Evolutionary conservation across 2,329 filamentous ascomycete species (phyloP).

Genomic region (Claviceps capensis): DNA sequence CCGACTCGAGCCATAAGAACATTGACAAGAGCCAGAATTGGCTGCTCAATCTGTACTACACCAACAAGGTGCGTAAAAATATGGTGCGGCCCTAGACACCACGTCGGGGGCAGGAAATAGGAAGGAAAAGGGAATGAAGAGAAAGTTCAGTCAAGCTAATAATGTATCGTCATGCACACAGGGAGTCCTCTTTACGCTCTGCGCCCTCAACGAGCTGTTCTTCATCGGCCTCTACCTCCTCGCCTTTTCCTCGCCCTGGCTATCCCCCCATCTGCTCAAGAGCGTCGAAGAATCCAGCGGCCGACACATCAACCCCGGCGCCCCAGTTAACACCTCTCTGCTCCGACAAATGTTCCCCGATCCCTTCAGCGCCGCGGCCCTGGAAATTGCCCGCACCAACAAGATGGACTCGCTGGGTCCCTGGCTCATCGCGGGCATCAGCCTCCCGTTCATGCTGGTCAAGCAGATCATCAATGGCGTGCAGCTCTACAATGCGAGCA

Average conservation of each 20-base stretch:
- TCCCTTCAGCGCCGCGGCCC: slow-evolving; percentile 81
- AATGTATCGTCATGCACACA: slow-evolving; percentile 20
- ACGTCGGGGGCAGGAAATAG: too few species aligned
- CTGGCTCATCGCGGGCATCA: slow-evolving; percentile 65
- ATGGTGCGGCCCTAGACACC: not conserved
- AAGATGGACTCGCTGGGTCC: slow-evolving; percentile 64
- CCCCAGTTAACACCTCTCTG: slow-evolving; percentile 54
- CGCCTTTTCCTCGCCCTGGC: slow-evolving; percentile 82
- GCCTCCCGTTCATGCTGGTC: slow-evolving; percentile 72
- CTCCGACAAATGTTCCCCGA: slow-evolving; percentile 69
- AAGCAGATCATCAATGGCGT: slow-evolving; percentile 94
- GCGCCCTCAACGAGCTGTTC: slow-evolving; percentile 85
- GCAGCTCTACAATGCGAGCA: slow-evolving; percentile 85
- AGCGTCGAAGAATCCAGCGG: slow-evolving; percentile 40
- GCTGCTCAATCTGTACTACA: slow-evolving; percentile 91
- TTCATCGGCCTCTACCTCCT: slow-evolving; percentile 97
- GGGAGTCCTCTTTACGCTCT: slow-evolving; percentile 85
- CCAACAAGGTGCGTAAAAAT: slow-evolving; percentile 70
- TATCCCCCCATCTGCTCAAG: slow-evolving; percentile 71
- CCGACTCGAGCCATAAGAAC: slow-evolving; percentile 78
- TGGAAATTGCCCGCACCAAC: slow-evolving; percentile 87
- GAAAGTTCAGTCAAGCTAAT: not conserved
- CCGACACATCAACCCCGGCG: slow-evolving; percentile 47
- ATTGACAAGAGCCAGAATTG: slow-evolving; percentile 78
- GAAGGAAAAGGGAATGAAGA: not conserved